These are phyloP conservation scores for Lyophyllum atratum DNA, from an alignment of 768 basidiomycete species.

Conservation along the genomic window DNA sequence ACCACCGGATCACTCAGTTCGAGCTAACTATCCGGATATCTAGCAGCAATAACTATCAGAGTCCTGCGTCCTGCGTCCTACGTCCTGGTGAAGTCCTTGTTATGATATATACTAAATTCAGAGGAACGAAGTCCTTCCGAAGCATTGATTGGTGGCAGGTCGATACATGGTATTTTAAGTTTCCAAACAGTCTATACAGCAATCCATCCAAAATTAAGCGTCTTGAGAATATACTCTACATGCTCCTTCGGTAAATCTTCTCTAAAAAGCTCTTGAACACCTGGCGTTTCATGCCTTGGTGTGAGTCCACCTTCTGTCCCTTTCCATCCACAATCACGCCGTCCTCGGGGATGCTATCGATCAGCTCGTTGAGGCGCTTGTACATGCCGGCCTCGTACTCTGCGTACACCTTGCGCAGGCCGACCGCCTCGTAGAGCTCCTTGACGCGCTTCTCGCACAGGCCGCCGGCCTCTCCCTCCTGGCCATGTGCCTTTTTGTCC, in stretches of 20 bases:
- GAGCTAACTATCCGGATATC: too few relatives aligned
- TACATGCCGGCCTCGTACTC: slow-evolving; percentile 82
- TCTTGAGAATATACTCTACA: slow-evolving; percentile 32
- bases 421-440: slow-evolving; percentile 69
- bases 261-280: slow-evolving; percentile 86
- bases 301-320: slow-evolving; percentile 18
- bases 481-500: slow-evolving; percentile 18
- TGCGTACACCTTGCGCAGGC: slow-evolving; percentile 65
- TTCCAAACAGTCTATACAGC: not conserved
- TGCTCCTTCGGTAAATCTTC: slow-evolving; percentile 77
- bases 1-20: too few relatives aligned
- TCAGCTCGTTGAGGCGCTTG: slow-evolving; percentile 62
- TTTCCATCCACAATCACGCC: slow-evolving; percentile 30
- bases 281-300: slow-evolving; percentile 49
- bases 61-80: too few relatives aligned
- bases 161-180: not conserved
- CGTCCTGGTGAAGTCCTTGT: not conserved
- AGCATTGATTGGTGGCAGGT: not conserved
- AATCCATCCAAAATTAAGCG: not conserved
- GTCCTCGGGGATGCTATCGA: slow-evolving; percentile 71
- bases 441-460: slow-evolving; percentile 46
- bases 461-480: slow-evolving; percentile 47
- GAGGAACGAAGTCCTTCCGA: not conserved
- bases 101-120: not conserved
- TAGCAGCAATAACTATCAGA: too few relatives aligned